These are phyloP conservation scores for Phlebiopsis flavidoalba DNA, from an alignment of 768 basidiomycete genomes.

Conservation along the genomic window DNA sequence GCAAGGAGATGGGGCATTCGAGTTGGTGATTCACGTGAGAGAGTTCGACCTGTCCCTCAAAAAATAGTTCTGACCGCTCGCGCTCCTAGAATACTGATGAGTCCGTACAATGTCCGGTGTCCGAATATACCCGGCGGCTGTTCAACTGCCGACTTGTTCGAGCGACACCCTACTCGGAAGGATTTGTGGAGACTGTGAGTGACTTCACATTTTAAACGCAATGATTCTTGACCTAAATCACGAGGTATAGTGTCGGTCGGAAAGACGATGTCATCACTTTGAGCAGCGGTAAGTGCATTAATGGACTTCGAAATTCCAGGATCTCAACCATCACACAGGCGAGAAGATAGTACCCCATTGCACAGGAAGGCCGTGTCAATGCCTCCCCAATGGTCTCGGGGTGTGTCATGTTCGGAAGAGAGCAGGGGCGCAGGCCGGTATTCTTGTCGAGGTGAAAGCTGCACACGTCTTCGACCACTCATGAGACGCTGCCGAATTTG, in stretches of 20 bases:
- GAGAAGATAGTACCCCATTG: slow-evolving; percentile 13
- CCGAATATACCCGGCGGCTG: slow-evolving; percentile 9
- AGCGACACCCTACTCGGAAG: slow-evolving; percentile 4
- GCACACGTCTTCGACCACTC: slow-evolving; percentile 21
- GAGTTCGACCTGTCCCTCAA: background rate
- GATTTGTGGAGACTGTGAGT: slow-evolving; percentile 9
- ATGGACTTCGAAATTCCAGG: background rate
- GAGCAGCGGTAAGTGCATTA: background rate
- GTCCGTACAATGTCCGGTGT: background rate
- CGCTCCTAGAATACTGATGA: background rate
- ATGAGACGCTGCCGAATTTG: background rate
- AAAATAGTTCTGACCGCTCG: background rate
- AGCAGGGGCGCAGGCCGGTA: slow-evolving; percentile 31
- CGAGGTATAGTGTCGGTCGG: background rate
- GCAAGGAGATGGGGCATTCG: slow-evolving; percentile 11
- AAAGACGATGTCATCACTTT: slow-evolving; percentile 7
- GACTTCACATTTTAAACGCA: background rate
- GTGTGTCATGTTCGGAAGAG: slow-evolving; percentile 36
- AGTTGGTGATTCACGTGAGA: slow-evolving; percentile 10
- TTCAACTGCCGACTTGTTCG: slow-evolving; percentile 6
- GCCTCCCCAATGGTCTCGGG: slow-evolving; percentile 23
- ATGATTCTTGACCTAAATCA: background rate
- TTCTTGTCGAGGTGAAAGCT: slow-evolving; percentile 31
- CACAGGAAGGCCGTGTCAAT: slow-evolving; percentile 29
- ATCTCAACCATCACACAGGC: background rate